Base-by-base conservation (phyloP, 1,139 yeast genomes). In the Suhomyces choctaworum region DNA sequence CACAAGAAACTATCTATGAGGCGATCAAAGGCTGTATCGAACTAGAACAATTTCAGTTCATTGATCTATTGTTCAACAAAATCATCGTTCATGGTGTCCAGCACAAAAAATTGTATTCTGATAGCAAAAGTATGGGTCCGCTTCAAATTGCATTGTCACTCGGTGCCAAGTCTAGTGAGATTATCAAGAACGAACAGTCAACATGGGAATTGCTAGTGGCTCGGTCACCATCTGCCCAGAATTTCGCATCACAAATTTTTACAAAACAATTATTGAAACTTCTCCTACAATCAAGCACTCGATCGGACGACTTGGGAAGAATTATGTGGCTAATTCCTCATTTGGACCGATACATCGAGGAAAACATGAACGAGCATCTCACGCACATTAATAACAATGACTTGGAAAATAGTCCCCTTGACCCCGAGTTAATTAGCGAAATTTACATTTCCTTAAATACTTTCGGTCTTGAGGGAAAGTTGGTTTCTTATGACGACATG, bases 291-390 rank as follows among this genome's bases (percentile, higher is more conserved):
- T 60, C 62, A 2, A 54, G 64, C 30, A 38, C 50, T 7, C 45
- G 49, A 21, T 55, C 66, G 3, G 54, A 56, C 22, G 73, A 67
- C 42, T 40, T 59, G 37, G 73, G 72, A 3, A 44, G 73, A 27
- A 42, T 65, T 17, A 54, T 65, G 59, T 67, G 73, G 73, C 36
- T 66, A 11, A 49, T 63, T 17, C 72, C 70, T 2, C 62, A 62
- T 43, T 49, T 67, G 34, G 72, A 67, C 39, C 44, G 46, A n/a
- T 65, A 47, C 32, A 36, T 66, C 4, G 42, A 42, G 16, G 15
- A 20, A 1, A 35, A 41, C 20, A 21, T 44, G 5, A 32, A 17
- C 4, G 21, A 29, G 15, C 43, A 50, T 32, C 13, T 46, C 16
- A 36, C 36, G 5, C 28, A 32, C 7, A 31, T 31, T 11, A 34